Evolutionary conservation across 2,329 filamentous ascomycete species (phyloP), one percentile per base, ranked within the genome.

Genomic region (Epichloe gansuensis): DNA sequence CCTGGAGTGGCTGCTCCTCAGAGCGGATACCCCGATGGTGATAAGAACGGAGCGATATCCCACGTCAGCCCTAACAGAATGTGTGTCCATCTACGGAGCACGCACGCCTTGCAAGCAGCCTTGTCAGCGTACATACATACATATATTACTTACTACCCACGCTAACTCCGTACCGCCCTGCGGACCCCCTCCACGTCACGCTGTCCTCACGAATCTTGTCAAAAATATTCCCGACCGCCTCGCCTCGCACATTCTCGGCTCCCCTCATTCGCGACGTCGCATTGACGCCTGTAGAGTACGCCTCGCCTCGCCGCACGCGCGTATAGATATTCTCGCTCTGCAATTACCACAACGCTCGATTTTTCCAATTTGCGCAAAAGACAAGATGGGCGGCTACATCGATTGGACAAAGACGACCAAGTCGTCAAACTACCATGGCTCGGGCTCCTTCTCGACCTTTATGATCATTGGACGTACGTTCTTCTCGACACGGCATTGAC

Each of bases 381-480:
- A 23, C 59, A 62, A 57, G 47, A 69, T 67, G 66, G 61, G 58
- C 53, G 59, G 59, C 58, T 70, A 67, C 58, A 70, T 80, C 58
- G 76, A 80, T 62, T 76, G 73, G 70, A 72, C 71, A 59, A 81
- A 81, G 71, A 80, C 71, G 59, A 77, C 77, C 55, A 72, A 69
- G 66, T 81, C 78, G 55, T 73, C 71, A 62, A 70, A 78, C 69
- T 81, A 81, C 62, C 73, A 73, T 59, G 79, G 81, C 53, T 76
- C 80, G 48, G 73, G 75, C 63, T 89, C 89, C 48, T 98, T 98
- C 68, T 90, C 91, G 70, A 96, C 93, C 46, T 96, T 95, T 67
- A 85, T 98, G 71, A 96, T 98, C 66, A 85, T 97, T 60, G 91
- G 89, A 59, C 90, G 91, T 96, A 80, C 67, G 88, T 81, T 53